These are phyloP conservation scores for Pinus tabuliformis DNA, from an alignment of 75 land plant genomes.

Conservation along the genomic window DNA sequence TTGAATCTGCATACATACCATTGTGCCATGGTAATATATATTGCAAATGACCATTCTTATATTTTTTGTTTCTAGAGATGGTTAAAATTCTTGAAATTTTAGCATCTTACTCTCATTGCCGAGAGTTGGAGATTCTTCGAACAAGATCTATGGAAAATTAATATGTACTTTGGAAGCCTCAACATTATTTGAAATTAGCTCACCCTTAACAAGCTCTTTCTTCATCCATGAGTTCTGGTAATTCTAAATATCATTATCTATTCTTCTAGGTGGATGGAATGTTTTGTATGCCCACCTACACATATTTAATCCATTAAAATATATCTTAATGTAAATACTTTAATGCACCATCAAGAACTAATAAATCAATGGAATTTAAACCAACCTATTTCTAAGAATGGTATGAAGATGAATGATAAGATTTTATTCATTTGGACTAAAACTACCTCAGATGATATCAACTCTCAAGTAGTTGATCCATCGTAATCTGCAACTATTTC, in stretches of 20 bases:
- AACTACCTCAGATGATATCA: constrained; percentile 22
- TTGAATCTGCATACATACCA: not conserved
- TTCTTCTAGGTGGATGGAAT: constrained; percentile 19
- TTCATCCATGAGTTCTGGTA: constrained; percentile 57
- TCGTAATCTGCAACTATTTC: constrained; percentile 32
- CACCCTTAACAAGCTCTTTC: constrained; percentile 35
- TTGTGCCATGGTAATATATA: not conserved
- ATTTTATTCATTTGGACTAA: constrained; percentile 21
- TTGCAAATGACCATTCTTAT: not conserved
- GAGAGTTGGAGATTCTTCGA: not conserved
- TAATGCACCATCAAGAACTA: too few relatives aligned
- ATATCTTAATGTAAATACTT: too few relatives aligned
- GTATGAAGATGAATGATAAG: constrained; percentile 24
- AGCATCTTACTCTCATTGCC: not conserved
- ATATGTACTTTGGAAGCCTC: not conserved
- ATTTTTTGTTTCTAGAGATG: not conserved
- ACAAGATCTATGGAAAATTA: not conserved
- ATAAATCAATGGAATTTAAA: not conserved
- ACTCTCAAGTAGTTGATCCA: constrained; percentile 30
- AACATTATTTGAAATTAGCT: not conserved
- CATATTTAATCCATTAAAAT: too few relatives aligned
- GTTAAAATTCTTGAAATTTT: not conserved
- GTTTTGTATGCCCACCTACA: constrained; percentile 5
- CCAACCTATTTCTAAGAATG: constrained; percentile 22
- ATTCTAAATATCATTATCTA: constrained; percentile 52